Conservation (phyloP, 73 alveolate genomes). For the Paraurostyla sp. region DNA sequence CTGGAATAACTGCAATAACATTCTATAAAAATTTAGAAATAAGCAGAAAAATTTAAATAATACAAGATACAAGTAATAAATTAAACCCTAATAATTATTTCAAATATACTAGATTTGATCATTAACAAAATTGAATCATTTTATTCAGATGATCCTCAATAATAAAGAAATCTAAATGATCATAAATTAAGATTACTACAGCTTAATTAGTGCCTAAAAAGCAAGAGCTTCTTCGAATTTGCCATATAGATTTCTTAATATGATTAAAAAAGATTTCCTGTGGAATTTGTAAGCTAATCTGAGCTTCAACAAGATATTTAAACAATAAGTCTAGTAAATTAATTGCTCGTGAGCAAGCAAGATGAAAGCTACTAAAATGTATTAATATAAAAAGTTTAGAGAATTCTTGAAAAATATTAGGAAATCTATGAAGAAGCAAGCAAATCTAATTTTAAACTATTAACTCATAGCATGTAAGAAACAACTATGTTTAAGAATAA, state of each 20-base stretch:
- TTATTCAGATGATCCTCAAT: background rate
- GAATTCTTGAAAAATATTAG: background rate
- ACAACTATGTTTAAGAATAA: background rate
- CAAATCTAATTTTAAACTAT: background rate
- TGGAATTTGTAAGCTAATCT: background rate
- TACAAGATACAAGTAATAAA: background rate
- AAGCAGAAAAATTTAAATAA: background rate
- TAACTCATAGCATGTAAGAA: background rate
- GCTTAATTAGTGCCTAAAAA: background rate
- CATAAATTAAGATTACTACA: background rate
- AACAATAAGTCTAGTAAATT: background rate
- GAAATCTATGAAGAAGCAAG: no score
- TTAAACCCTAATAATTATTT: background rate
- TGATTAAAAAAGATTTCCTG: background rate
- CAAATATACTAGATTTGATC: background rate
- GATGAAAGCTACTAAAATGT: conserved; percentile 10
- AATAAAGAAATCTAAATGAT: background rate
- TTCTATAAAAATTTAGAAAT: background rate
- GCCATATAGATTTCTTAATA: background rate
- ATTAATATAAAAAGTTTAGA: background rate
- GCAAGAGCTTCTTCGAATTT: background rate
- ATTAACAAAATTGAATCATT: background rate
- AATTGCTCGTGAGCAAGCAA: background rate
- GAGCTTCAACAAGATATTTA: background rate
- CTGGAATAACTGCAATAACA: background rate